phyloP scores from a whole-genome alignment of 2,329 filamentous ascomycete species.

The Colletotrichum sp. region DNA sequence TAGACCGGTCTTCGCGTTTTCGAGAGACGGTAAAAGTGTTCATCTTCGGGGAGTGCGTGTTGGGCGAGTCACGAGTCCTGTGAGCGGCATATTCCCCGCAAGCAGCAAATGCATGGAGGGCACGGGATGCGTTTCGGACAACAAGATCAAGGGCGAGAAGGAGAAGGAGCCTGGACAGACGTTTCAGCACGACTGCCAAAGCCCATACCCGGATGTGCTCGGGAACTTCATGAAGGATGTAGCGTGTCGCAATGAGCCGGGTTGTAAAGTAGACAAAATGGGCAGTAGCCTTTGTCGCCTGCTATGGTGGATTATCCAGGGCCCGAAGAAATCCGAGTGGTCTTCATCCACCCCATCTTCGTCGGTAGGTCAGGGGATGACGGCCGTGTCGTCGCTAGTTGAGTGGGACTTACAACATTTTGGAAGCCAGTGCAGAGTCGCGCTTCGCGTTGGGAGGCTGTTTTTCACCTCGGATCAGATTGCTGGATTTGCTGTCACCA shows the following conservation, averaged over 20 bases:
- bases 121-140: not conserved
- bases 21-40: not conserved
- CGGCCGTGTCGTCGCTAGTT: not conserved
- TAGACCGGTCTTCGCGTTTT: not conserved
- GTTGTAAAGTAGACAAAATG: not conserved
- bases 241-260: not conserved
- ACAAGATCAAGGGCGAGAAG: not conserved
- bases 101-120: not conserved
- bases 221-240: not conserved
- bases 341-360: not conserved
- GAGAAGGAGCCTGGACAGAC: not conserved
- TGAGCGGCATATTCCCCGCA: not conserved
- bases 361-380: not conserved
- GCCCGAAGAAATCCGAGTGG: not conserved
- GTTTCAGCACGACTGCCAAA: not conserved
- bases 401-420: not conserved
- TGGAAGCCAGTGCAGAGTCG: not conserved
- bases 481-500: not conserved
- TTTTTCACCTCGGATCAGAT: not conserved
- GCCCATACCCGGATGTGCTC: not conserved
- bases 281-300: not conserved
- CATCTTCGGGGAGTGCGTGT: not conserved
- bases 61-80: not conserved
- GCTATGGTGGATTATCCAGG: not conserved
- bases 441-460: not conserved